phyloP scores from a whole-genome alignment of 1,139 yeast species.

The Blastobotrys malaysiensis region DNA sequence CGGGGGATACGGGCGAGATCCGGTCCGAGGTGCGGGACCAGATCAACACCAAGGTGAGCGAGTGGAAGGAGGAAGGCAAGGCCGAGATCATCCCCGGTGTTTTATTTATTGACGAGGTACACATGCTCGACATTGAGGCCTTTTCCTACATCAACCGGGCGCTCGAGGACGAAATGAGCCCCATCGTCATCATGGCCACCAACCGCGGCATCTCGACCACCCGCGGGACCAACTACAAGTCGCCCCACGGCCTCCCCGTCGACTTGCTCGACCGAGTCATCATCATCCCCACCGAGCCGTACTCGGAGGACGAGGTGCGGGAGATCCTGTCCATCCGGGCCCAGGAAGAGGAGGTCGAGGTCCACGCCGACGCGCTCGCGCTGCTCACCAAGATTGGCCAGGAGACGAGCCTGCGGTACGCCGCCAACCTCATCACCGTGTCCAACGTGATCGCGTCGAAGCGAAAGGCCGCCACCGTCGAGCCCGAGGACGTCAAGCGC shows the following conservation, averaged over 20 bases:
- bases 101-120: constrained; percentile 94
- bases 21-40: constrained; percentile 95
- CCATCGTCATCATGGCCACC: constrained; percentile 97
- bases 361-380: constrained; percentile 77
- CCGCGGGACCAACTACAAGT: constrained; percentile 87
- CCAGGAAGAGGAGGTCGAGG: constrained; percentile 93
- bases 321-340: constrained; percentile 86
- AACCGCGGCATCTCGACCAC: constrained; percentile 91
- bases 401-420: constrained; percentile 90
- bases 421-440: constrained; percentile 84
- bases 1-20: constrained; percentile 98
- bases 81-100: constrained; percentile 99
- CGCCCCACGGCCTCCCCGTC: constrained; percentile 95
- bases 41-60: constrained; percentile 93
- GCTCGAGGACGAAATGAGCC: constrained; percentile 92
- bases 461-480: constrained; percentile 67
- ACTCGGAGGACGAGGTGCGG: constrained; percentile 75
- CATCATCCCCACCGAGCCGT: constrained; percentile 78
- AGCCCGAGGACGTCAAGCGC: constrained; percentile 79
- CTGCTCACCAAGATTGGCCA: constrained; percentile 86
- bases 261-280: constrained; percentile 92
- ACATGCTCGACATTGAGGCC: constrained; percentile 97
- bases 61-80: constrained; percentile 99
- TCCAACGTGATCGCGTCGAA: constrained; percentile 79
- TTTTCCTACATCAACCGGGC: constrained; percentile 95